Percentiles rank a stretch among this genome's conserved stretches.
Conservation (phyloP, 2,329 filamentous ascomycete genomes). For the Delphinella strobiligena region DNA sequence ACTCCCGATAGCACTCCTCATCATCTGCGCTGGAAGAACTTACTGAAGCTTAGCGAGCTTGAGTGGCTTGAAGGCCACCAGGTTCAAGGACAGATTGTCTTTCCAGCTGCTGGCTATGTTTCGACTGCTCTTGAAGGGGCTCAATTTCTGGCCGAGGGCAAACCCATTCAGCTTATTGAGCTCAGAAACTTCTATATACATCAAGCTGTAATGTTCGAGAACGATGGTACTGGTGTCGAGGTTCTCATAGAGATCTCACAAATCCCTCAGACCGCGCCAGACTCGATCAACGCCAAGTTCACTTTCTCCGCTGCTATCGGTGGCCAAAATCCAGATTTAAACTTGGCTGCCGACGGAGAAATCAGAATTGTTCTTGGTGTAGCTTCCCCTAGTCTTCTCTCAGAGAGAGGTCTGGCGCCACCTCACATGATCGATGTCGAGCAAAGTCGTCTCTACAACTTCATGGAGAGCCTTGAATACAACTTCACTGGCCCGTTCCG, state of each 20-base stretch:
- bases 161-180: conserved; percentile 11
- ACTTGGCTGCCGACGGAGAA: too few species aligned
- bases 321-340: too few species aligned
- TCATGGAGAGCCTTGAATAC: conserved; percentile 13
- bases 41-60: conserved; percentile 8
- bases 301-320: too few species aligned
- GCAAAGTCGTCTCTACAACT: conserved; percentile 12
- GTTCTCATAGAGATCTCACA: conserved; percentile 9
- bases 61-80: conserved; percentile 11
- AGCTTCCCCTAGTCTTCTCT: too few species aligned
- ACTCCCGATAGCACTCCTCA: conserved; percentile 2
- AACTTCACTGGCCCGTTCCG: conserved; percentile 13
- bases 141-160: conserved; percentile 5
- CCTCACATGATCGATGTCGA: conserved; percentile 5
- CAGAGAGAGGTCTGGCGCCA: too few species aligned
- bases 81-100: conserved; percentile 10
- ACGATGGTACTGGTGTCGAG: conserved; percentile 11
- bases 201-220: conserved; percentile 12
- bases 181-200: conserved; percentile 12
- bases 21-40: conserved; percentile 10
- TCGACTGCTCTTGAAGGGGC: conserved; percentile 9
- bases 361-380: too few species aligned
- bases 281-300: too few species aligned
- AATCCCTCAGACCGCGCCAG: conserved; percentile 3
- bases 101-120: conserved; percentile 11